Conservation (phyloP, 2,329 filamentous ascomycete genomes). For the Alternaria brassicicola region DNA sequence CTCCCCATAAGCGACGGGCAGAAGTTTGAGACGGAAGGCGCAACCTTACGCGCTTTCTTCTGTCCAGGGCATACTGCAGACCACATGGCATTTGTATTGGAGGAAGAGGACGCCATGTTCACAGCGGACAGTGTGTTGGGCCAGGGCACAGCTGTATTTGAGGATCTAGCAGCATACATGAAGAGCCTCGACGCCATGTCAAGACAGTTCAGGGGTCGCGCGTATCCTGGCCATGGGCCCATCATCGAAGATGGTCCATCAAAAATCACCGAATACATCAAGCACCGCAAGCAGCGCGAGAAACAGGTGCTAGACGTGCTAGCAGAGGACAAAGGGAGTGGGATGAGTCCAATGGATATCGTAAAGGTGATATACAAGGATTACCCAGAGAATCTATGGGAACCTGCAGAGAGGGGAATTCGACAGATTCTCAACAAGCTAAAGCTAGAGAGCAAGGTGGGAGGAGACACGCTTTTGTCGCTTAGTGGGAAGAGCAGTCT, state of each 20-base stretch:
- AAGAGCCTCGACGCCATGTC: conserved; percentile 72
- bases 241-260: conserved; percentile 73
- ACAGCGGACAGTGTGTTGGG: conserved; percentile 89
- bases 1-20: conserved; percentile 63
- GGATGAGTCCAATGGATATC: conserved; percentile 77
- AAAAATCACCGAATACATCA: conserved; percentile 82
- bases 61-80: conserved; percentile 80
- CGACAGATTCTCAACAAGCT: conserved; percentile 82
- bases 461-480: conserved; percentile 45
- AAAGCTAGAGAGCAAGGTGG: conserved; percentile 71
- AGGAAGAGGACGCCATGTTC: conserved; percentile 82
- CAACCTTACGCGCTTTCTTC: conserved; percentile 69
- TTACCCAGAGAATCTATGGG: conserved; percentile 75
- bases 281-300: conserved; percentile 80
- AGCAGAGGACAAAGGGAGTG: conserved; percentile 37
- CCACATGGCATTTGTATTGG: conserved; percentile 78
- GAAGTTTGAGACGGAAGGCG: conserved; percentile 63
- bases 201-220: conserved; percentile 67
- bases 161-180: conserved; percentile 74
- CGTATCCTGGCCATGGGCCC: conserved; percentile 87
- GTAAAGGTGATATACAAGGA: conserved; percentile 87
- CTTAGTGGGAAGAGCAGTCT: conserved; percentile 42
- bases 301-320: conserved; percentile 48
- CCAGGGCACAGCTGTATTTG: conserved; percentile 85
- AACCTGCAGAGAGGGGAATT: conserved; percentile 77